These are phyloP conservation scores for Setaria viridis DNA, from an alignment of 202 grass and related monocot species.

Conservation along the genomic window DNA sequence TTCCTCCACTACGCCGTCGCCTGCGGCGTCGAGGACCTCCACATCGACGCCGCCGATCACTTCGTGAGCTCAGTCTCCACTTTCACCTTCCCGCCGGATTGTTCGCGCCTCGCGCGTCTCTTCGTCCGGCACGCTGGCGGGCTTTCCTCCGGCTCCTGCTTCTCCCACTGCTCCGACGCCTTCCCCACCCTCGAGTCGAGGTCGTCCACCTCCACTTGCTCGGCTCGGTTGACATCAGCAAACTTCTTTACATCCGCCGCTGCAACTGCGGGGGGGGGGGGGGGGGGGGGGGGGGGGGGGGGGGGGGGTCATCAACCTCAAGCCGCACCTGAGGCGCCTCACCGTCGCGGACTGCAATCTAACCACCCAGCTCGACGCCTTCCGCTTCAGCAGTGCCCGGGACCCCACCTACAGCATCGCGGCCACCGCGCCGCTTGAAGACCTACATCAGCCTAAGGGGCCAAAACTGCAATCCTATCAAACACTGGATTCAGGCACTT, in stretches of 20 bases:
- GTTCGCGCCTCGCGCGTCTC: not conserved
- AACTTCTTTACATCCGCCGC: not conserved
- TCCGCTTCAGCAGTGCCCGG: conserved; percentile 44
- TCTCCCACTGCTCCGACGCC: not conserved
- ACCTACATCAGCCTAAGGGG: conserved; percentile 43
- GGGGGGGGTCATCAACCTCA: not conserved
- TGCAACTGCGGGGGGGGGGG: not conserved
- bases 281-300: too few relatives aligned
- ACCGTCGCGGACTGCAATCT: conserved; percentile 49
- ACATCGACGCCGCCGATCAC: not conserved
- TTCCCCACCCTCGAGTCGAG: conserved; percentile 12
- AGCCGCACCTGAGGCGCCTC: conserved; percentile 24
- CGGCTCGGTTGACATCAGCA: not conserved
- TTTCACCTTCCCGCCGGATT: not conserved
- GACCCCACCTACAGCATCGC: not conserved
- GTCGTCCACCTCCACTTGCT: not conserved
- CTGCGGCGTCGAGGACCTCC: not conserved
- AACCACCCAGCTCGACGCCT: conserved; percentile 27
- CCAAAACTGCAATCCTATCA: conserved; percentile 13
- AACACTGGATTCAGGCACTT: conserved; percentile 50
- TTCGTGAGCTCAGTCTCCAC: not conserved
- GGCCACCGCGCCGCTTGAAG: conserved; percentile 27
- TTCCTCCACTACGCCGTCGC: not conserved
- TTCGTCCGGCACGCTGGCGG: not conserved
- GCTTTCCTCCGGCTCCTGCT: not conserved